A percentile compares a stretch with the other conserved stretches of the same genome.
These are phyloP conservation scores for Eimeria acervulina DNA, from an alignment of 169 alveolate genomes.

Conservation along the genomic window DNA sequence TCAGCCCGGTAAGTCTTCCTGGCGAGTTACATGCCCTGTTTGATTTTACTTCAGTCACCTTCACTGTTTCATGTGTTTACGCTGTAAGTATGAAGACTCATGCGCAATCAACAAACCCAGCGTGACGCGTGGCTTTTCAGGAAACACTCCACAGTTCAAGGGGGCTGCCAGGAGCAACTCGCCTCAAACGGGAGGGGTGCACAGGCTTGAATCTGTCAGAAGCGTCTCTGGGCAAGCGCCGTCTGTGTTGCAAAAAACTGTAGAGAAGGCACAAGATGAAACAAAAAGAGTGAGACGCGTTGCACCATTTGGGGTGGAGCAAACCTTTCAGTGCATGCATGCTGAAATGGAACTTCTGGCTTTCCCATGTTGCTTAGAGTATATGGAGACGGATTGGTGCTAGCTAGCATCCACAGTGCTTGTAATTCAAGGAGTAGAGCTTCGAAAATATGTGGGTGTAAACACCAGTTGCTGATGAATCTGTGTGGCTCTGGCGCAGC, in stretches of 20 bases:
- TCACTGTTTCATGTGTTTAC: background rate
- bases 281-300: constrained; percentile 40
- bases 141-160: constrained; percentile 61
- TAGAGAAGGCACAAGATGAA: constrained; percentile 76
- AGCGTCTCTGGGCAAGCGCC: constrained; percentile 67
- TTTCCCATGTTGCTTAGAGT: background rate
- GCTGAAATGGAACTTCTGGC: background rate
- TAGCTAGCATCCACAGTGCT: background rate
- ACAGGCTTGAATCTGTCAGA: constrained; percentile 48
- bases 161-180: constrained; percentile 38
- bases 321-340: background rate
- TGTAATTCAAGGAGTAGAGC: background rate
- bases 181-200: constrained; percentile 50
- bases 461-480: background rate
- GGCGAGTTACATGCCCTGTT: background rate
- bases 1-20: constrained; percentile 57
- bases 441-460: background rate
- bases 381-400: background rate
- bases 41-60: background rate
- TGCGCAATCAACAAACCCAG: background rate
- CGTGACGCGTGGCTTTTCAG: constrained; percentile 1
- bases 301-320: background rate
- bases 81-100: background rate
- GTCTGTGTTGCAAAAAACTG: constrained; percentile 65
- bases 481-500: constrained; percentile 35